Evolutionary conservation across 345 rosid species (phyloP), one percentile per base, ranked within the genome.

Genomic region (Salix brachista): DNA sequence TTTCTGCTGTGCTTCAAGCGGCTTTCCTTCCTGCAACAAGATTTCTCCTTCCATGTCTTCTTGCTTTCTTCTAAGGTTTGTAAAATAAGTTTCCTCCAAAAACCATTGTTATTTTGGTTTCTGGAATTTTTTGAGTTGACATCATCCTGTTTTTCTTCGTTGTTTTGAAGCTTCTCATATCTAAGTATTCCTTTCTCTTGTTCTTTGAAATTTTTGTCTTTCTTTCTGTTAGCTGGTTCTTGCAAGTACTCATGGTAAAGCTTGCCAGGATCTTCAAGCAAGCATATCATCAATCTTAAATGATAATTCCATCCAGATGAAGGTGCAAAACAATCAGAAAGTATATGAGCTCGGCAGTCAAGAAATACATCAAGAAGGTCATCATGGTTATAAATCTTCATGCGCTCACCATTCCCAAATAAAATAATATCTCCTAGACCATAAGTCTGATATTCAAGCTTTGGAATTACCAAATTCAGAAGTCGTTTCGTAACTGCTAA

Each of bases 351-450:
- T 6, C 79, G 67, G 18, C 54, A 37, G 30, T 76, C 66, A 52
- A 76, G 79, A 32, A 67, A 76, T 23, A 76, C 50, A 23, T 76
- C 73, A 18, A 67, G 37, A 54, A 76, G 65, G 7, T 69, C 73
- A 67, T 23, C 12, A 14, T 9, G 66, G 16, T 75, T 69, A n/a
- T 52, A 71, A 23, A 76, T 76, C 67, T 76, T 76, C 79, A 76
- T 52, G 23, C 79, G 26, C 36, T 26, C 67, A 5, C 54, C 16
- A 32, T 76, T 76, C 67, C 79, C 79, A 67, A 67, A 67, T 19
- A 76, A 54, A 36, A 76, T 32, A 18, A 76, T 54, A 76, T 76
- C 79, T 48, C 72, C 79, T 14, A 76, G 50, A 6, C 79, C 72
- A 76, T 76, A 76, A 32, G 72, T 54, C 5, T 76, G 26, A 56